Percentiles rank a stretch among this genome's conserved stretches.
Evolutionary conservation across 768 basidiomycete genomes (phyloP).

Genomic region (Astraeus odoratus): DNA sequence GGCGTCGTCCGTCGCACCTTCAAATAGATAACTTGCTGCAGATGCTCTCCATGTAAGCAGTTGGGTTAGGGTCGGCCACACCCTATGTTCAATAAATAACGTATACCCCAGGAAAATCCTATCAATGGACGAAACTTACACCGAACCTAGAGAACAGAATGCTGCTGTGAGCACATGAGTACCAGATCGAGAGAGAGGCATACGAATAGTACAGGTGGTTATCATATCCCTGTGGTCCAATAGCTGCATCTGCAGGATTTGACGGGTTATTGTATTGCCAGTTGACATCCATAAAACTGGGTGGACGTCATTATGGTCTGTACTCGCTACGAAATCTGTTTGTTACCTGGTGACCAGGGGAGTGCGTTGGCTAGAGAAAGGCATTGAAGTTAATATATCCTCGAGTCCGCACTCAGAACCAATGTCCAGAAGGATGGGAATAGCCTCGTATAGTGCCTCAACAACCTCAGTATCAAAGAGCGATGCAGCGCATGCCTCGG

Average conservation of each 20-base stretch:
- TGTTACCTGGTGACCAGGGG: slow-evolving; percentile 35
- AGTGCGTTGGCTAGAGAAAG: slow-evolving; percentile 13
- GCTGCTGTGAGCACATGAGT: slow-evolving; percentile 4
- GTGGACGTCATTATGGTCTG: not conserved
- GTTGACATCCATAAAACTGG: slow-evolving; percentile 73
- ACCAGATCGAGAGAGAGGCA: slow-evolving; percentile 16
- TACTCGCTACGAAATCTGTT: not conserved
- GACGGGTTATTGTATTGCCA: slow-evolving; percentile 68
- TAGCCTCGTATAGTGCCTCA: slow-evolving; percentile 28
- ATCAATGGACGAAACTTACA: slow-evolving; percentile 27
- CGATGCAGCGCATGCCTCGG: slow-evolving; percentile 8
- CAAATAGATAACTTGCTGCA: slow-evolving; percentile 50
- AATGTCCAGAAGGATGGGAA: slow-evolving; percentile 31
- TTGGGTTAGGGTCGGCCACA: slow-evolving; percentile 56
- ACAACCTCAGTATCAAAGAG: slow-evolving; percentile 26
- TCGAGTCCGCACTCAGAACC: slow-evolving; percentile 14
- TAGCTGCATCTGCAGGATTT: slow-evolving; percentile 63
- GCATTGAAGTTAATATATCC: slow-evolving; percentile 16
- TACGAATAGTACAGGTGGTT: slow-evolving; percentile 76
- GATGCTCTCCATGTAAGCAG: slow-evolving; percentile 58
- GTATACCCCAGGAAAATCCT: not conserved
- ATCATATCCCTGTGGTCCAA: slow-evolving; percentile 70
- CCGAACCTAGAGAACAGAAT: slow-evolving; percentile 40
- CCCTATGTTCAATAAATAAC: slow-evolving; percentile 37
- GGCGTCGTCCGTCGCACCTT: not conserved